Conservation (phyloP, 495 filamentous ascomycete species). For the Penicillium roqueforti region DNA sequence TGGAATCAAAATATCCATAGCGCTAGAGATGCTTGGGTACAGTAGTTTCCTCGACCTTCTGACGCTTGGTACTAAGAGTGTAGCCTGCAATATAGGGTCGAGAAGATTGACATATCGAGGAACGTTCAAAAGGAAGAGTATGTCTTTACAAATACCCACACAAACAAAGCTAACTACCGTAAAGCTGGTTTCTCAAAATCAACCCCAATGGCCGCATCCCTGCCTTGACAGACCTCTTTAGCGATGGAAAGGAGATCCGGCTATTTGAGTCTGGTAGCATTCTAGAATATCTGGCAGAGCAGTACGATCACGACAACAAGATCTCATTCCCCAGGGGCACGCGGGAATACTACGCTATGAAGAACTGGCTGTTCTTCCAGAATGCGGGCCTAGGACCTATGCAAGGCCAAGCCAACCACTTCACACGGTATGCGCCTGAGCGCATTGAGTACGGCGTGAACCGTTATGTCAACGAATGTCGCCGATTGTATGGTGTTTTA, state of each 20-base stretch:
- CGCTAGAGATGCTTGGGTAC: slow-evolving; percentile 78
- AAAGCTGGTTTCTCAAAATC: slow-evolving; percentile 78
- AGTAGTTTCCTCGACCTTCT: background rate
- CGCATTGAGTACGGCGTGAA: slow-evolving; percentile 81
- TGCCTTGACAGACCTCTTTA: slow-evolving; percentile 75
- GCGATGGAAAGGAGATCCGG: slow-evolving; percentile 66
- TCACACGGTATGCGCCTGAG: slow-evolving; percentile 80
- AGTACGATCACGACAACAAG: slow-evolving; percentile 83
- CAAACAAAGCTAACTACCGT: background rate
- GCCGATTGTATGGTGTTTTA: slow-evolving; percentile 74
- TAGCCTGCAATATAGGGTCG: slow-evolving; percentile 57
- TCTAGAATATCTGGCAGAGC: slow-evolving; percentile 77
- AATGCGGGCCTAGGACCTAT: slow-evolving; percentile 85
- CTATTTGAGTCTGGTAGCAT: slow-evolving; percentile 85
- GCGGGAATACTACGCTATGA: slow-evolving; percentile 72
- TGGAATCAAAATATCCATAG: slow-evolving; percentile 74
- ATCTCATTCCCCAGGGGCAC: slow-evolving; percentile 73
- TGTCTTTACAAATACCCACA: slow-evolving; percentile 11
- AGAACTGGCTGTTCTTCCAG: slow-evolving; percentile 71
- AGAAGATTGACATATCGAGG: slow-evolving; percentile 65
- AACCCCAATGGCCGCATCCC: slow-evolving; percentile 96
- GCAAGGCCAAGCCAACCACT: slow-evolving; percentile 94
- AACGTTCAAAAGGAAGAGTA: slow-evolving; percentile 75
- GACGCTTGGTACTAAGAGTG: slow-evolving; percentile 14
- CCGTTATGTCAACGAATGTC: slow-evolving; percentile 77